These are phyloP conservation scores for Acanthochlamys bracteata DNA, from an alignment of 106 monocot species.

Conservation along the genomic window DNA sequence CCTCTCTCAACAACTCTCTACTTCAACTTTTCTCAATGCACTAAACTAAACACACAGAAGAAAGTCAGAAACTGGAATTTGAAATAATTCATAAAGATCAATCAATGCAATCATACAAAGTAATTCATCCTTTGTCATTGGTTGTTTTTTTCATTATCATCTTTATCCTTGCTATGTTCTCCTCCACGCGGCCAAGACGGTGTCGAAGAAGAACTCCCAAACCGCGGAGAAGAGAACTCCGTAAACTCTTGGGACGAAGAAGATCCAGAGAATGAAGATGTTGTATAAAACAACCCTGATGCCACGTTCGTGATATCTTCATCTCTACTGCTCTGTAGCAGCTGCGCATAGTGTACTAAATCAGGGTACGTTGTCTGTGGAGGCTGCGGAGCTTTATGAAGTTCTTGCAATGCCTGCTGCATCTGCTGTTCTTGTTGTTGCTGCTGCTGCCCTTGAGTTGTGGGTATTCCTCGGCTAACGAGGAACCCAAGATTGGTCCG, in stretches of 20 bases:
- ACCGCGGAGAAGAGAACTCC: background rate
- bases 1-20: too few species aligned
- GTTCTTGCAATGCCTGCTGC: background rate
- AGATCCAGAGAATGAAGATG: background rate
- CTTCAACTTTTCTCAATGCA: background rate
- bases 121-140: background rate
- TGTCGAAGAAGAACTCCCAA: conserved; percentile 10
- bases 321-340: conserved; percentile 29
- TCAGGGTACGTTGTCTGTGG: conserved; percentile 22
- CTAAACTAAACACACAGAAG: background rate
- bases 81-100: too few species aligned
- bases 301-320: conserved; percentile 15
- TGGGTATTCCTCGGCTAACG: conserved; percentile 8
- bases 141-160: background rate
- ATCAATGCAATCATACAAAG: background rate
- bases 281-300: background rate
- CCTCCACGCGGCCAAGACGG: conserved; percentile 4
- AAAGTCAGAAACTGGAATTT: too few species aligned
- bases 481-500: conserved; percentile 40
- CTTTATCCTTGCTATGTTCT: background rate
- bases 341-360: conserved; percentile 38
- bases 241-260: conserved; percentile 7
- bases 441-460: too few species aligned
- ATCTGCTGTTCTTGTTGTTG: background rate
- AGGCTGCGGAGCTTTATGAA: background rate